phyloP scores from a whole-genome alignment of 345 rosid species.

The Eucalyptus marginata region DNA sequence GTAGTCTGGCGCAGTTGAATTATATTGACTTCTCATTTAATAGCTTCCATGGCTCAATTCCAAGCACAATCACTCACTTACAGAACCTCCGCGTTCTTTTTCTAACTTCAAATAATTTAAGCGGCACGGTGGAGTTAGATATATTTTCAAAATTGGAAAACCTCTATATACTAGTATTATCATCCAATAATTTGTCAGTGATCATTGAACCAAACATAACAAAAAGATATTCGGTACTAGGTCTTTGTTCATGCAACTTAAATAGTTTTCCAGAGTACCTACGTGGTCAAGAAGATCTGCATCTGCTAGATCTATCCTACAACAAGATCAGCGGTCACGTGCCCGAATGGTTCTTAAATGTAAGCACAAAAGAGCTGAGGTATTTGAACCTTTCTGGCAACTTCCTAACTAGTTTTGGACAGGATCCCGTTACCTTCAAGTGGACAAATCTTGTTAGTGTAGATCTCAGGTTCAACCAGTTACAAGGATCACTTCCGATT shows the following conservation, averaged over 20 bases:
- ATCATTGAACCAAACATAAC: not conserved
- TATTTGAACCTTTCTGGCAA: not conserved
- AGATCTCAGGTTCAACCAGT: not conserved
- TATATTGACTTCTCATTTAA: not conserved
- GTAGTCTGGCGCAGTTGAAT: not conserved
- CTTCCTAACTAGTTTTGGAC: not conserved
- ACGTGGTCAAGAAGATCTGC: not conserved
- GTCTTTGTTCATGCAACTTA: slow-evolving; percentile 4
- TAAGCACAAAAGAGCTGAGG: not conserved
- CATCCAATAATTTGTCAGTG: not conserved
- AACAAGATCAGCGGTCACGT: slow-evolving; percentile 1
- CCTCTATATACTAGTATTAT: not conserved
- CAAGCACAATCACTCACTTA: not conserved
- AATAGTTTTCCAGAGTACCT: not conserved
- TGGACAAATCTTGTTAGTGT: not conserved
- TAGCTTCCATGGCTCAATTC: not conserved
- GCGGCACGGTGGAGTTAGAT: not conserved
- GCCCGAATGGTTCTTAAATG: not conserved
- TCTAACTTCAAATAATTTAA: not conserved
- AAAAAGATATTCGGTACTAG: not conserved
- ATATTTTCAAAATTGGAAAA: not conserved
- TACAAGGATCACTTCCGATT: slow-evolving; percentile 2
- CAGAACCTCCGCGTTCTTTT: not conserved
- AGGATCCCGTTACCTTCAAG: not conserved
- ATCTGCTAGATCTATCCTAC: not conserved